Conservation (phyloP, 2,329 filamentous ascomycete species). For the Ceratocystis smalleyi region DNA sequence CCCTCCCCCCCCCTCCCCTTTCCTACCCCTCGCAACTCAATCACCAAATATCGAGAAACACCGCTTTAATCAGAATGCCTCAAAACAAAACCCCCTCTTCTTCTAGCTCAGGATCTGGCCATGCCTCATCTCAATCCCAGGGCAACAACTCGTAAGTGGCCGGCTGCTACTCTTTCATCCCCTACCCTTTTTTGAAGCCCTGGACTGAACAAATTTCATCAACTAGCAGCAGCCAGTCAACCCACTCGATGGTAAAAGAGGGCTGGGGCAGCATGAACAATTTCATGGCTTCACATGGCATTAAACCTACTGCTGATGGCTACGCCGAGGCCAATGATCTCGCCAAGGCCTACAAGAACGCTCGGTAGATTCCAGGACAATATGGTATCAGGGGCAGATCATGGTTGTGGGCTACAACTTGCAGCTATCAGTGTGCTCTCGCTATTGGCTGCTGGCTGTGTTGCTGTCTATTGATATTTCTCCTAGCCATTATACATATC, state of each 20-base stretch:
- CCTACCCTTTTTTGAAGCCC: not conserved
- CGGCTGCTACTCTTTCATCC: not conserved
- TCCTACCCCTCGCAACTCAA: not conserved
- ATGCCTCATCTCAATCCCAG: not conserved
- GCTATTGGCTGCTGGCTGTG: not conserved
- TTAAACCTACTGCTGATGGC: not conserved
- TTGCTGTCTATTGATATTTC: not conserved
- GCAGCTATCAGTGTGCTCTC: not conserved
- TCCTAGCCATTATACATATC: not conserved
- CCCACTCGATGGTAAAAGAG: not conserved
- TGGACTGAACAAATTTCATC: not conserved
- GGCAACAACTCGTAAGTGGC: not conserved
- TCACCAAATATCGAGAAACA: not conserved
- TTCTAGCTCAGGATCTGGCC: not conserved
- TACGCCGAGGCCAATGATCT: not conserved
- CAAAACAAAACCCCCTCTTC: not conserved
- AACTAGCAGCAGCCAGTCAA: constrained; percentile 22
- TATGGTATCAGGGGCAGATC: too few species aligned
- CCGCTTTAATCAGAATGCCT: not conserved
- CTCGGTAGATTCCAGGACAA: not conserved
- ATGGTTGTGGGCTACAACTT: too few species aligned
- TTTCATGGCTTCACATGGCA: not conserved
- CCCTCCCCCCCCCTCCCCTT: not conserved
- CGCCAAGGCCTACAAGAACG: not conserved
- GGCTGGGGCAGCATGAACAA: not conserved